Conservation (phyloP, 139 green algal species). For the Picochlorum sp. region DNA sequence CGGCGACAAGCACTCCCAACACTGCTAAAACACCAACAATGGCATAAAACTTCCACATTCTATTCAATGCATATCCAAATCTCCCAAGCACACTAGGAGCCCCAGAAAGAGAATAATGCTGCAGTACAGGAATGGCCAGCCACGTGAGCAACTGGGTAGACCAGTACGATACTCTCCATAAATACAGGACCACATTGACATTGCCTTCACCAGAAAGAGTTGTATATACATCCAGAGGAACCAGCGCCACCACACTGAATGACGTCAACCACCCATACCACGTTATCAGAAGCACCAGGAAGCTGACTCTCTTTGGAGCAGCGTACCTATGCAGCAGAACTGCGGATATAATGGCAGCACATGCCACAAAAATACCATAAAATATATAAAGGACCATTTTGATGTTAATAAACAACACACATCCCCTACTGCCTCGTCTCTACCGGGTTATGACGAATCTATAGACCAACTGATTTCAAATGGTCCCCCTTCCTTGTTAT, state of each 20-base stretch:
- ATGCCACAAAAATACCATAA: neutral
- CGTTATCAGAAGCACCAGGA: constrained; percentile 41
- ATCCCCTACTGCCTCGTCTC: neutral
- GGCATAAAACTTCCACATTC: constrained; percentile 68
- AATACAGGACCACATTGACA: constrained; percentile 25
- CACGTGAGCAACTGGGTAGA: constrained; percentile 75
- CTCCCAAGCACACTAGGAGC: constrained; percentile 66
- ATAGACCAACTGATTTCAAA: no score
- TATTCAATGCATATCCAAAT: constrained; percentile 43
- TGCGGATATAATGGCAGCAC: neutral
- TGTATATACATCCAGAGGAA: constrained; percentile 73
- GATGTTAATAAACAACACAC: neutral
- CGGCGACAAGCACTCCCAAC: constrained; percentile 41
- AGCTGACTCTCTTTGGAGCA: constrained; percentile 33
- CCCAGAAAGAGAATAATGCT: constrained; percentile 77
- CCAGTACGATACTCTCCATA: constrained; percentile 74
- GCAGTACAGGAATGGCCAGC: constrained; percentile 77
- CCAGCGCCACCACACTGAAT: constrained; percentile 71
- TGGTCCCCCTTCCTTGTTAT: no score
- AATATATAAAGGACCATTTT: neutral
- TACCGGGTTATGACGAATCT: no score
- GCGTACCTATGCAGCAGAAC: constrained; percentile 38
- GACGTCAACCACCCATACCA: constrained; percentile 73
- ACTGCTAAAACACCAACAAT: constrained; percentile 48
- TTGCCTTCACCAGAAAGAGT: constrained; percentile 22